Conservation (phyloP, 2,329 filamentous ascomycete genomes). For the Fusarium virguliforme region DNA sequence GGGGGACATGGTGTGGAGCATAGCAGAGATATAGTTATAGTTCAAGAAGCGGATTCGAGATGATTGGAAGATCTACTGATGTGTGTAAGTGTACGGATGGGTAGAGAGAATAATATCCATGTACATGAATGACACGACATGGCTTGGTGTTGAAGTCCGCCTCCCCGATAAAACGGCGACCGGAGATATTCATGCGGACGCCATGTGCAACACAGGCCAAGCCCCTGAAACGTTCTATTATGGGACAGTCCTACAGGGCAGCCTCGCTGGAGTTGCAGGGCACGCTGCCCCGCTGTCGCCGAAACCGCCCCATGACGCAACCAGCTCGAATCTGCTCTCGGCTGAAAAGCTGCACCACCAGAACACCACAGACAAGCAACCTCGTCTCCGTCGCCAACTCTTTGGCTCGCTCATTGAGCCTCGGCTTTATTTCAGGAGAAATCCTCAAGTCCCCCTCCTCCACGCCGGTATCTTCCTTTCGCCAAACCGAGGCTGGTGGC, state of each 20-base stretch:
- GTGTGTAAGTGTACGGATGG: too few relatives aligned
- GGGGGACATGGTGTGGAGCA: background rate
- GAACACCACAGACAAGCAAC: slow-evolving; percentile 22
- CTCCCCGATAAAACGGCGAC: background rate
- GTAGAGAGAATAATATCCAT: too few relatives aligned
- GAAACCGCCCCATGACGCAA: slow-evolving; percentile 36
- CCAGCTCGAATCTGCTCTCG: slow-evolving; percentile 14
- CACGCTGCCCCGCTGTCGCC: background rate
- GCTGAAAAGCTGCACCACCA: slow-evolving; percentile 34
- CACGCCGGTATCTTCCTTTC: background rate
- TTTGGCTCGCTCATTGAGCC: slow-evolving; percentile 4
- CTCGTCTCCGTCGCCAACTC: slow-evolving; percentile 15
- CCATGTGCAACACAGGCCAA: slow-evolving; percentile 10
- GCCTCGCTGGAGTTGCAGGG: background rate
- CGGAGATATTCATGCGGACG: slow-evolving; percentile 3
- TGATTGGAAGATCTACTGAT: background rate
- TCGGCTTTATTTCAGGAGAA: background rate
- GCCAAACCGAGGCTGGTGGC: slow-evolving; percentile 10
- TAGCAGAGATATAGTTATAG: background rate
- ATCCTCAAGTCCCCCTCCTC: background rate
- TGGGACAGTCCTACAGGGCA: slow-evolving; percentile 4
- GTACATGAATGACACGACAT: background rate
- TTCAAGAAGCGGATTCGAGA: too few relatives aligned
- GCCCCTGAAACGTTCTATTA: slow-evolving; percentile 13
- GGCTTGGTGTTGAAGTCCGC: background rate